Evolutionary conservation across 352 stramenopile species (phyloP), one percentile per base, ranked within the genome.

Genomic region (Globisporangium mamillatum): DNA sequence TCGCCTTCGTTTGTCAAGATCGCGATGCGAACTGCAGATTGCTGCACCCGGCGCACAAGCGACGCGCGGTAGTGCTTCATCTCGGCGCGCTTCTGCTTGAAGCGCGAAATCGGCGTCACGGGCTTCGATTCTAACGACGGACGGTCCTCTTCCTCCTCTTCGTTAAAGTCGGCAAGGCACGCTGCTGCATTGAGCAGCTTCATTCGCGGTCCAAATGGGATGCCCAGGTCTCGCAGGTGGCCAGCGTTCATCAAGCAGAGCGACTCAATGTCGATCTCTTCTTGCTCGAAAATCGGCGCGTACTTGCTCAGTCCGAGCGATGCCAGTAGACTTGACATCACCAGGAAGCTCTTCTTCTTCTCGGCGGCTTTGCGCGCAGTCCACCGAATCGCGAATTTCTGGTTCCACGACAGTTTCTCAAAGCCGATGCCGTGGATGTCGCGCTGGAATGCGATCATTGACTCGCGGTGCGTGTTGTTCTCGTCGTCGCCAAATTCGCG

Each of bases 221-320:
- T 94, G 25, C 88, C 88, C 22, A 95, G 71, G 57, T 95, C 88
- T 4, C 88, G 82, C 38, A 95, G 62, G 50, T 95, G 86, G 3
- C 88, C 88, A 18, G 88, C 86, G 62, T 95, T 95, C 88, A 95
- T 95, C 50, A 95, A 68, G 55, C 86, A 94, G 4, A 95, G 71
- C 27, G 86, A 92, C 60, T 95, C 88, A 66, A 95, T 92, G 53
- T 95, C 88, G 66, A 95, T 95, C 65, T 95, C 88, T 70, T 95
- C 88, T n/a, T 84, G 81, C 44, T 95, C 88, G 56, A 95, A 95
- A 25, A 95, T 77, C 14, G 88, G 81, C 27, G 83, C 87, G 68
- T 95, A 95, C 73, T 95, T 95, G 71, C 82, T 87, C 3, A 95
- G 73, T 14, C 87, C 85, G 6, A 95, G 75, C 48, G 86, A 95